Evolutionary conservation across 345 rosid genomes (phyloP), one percentile per base, ranked within the genome.

Genomic region (Acer campestre): DNA sequence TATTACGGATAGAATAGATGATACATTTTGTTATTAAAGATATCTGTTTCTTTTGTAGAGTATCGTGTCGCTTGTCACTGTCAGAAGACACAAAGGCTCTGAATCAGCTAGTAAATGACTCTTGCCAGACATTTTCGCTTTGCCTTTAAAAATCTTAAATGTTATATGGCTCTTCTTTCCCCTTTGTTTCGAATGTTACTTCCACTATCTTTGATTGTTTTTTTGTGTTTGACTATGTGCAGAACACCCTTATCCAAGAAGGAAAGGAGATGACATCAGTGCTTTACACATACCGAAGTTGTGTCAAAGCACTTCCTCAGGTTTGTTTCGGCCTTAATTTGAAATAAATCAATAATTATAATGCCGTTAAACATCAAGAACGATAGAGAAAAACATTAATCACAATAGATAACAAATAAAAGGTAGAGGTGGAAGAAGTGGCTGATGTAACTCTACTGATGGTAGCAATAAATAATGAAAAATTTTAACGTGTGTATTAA

Each of bases 261-360:
- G 99, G 99, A 63, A 92, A 89, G 84, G 99, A 94, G 88, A 96
- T 94, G 99, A 85, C 95, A 7, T 96, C 99, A 1, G 92, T 96
- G 80, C 97, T 96, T 76, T 96, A 94, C 80, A 92, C 99, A 1
- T 96, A 96, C 78, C 95, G 99, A 78, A 94, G 98, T 75, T 96
- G 99, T 70, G 98, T 96, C 75, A 96, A 96, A 94, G 99, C 99
- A 9, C 90, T 96, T 70, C 98, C 99, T 85, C 99, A 96, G 99
- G 99, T 92, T 44, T 76, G 29, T 46, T 77, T 73, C 70, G 35
- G 64, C 42, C 23, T 25, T 44, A 35, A 23, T 35, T 67, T 70
- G 40, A 67, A 51, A 53, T 4, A 56, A 44, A 66, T 42, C 61
- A 51, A 53, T 4, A 56, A 44, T 61, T 42, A 62, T 10, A 12